Conservation (phyloP, 2,329 filamentous ascomycete species). For the Leptographium procerum region DNA sequence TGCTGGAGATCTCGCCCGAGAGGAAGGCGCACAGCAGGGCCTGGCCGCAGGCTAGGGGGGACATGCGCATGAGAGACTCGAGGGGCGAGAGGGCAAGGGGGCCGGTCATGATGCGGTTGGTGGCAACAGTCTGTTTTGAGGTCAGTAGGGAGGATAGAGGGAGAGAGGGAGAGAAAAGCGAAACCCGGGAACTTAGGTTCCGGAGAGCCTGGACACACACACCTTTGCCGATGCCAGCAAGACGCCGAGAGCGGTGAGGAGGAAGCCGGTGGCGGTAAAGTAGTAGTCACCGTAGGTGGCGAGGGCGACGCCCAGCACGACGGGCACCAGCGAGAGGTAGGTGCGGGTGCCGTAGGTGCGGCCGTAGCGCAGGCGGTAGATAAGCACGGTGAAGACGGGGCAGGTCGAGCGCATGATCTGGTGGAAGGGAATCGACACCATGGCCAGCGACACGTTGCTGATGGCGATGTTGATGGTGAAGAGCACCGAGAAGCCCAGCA, state of each 20-base stretch:
- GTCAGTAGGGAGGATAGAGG: not conserved
- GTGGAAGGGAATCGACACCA: slow-evolving; percentile 49
- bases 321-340: slow-evolving; percentile 48
- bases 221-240: slow-evolving; percentile 44
- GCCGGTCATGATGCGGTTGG: slow-evolving; percentile 54
- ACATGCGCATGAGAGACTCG: slow-evolving; percentile 52
- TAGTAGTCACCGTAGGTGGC: slow-evolving; percentile 53
- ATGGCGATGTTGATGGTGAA: slow-evolving; percentile 16
- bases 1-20: slow-evolving; percentile 38
- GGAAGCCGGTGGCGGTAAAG: slow-evolving; percentile 45
- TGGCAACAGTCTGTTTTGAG: slow-evolving; percentile 42
- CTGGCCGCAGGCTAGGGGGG: slow-evolving; percentile 46
- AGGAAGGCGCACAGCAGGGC: slow-evolving; percentile 39
- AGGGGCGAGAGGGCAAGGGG: slow-evolving; percentile 44
- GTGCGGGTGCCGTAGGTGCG: slow-evolving; percentile 44
- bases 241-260: slow-evolving; percentile 42
- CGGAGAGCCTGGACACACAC: not conserved
- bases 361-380: slow-evolving; percentile 45
- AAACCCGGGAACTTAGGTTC: too few relatives aligned
- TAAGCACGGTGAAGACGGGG: slow-evolving; percentile 50
- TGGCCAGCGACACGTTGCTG: slow-evolving; percentile 14
- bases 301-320: slow-evolving; percentile 47
- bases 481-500: slow-evolving; percentile 12
- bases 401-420: slow-evolving; percentile 52
- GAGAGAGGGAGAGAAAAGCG: too few relatives aligned